phyloP scores from a whole-genome alignment of 164 flowering plant genomes.

The Chloranthus sessilifolius region DNA sequence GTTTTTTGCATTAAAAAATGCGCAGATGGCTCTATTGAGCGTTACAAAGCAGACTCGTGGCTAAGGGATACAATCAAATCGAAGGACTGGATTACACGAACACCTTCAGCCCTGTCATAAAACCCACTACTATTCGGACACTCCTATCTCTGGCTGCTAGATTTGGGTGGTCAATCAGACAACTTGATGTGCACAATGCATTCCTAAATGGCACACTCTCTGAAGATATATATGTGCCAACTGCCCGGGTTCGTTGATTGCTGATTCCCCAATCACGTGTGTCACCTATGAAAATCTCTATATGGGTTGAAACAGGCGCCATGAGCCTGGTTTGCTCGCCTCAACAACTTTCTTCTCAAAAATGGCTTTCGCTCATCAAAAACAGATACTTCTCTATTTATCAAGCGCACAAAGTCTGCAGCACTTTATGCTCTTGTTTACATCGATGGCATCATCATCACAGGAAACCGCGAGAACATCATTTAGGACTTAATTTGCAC shows the following conservation, averaged over 20 bases:
- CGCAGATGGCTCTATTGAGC: not conserved
- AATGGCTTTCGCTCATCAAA: too few species aligned
- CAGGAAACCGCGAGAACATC: too few species aligned
- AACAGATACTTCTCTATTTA: too few species aligned
- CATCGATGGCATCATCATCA: too few species aligned
- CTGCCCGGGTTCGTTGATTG: not conserved
- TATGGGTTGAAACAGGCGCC: slow-evolving; percentile 1
- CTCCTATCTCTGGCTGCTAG: not conserved
- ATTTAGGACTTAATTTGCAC: too few species aligned
- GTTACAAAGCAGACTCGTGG: not conserved
- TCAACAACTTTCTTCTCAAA: too few species aligned
- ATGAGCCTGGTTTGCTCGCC: not conserved
- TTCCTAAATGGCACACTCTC: not conserved
- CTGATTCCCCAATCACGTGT: not conserved
- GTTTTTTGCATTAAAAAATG: not conserved
- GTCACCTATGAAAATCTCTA: not conserved
- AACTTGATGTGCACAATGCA: slow-evolving; percentile 1
- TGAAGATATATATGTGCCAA: not conserved
- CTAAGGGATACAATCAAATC: not conserved
- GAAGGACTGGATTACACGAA: not conserved
- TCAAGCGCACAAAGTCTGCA: too few species aligned
- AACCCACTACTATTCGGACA: not conserved
- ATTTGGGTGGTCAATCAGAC: not conserved
- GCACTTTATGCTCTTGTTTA: too few species aligned
- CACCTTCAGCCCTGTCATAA: slow-evolving; percentile 3